A percentile compares a stretch with the other conserved stretches of the same genome.
phyloP scores from a whole-genome alignment of 805 yeast genomes.

The Lipomyces kockii region DNA sequence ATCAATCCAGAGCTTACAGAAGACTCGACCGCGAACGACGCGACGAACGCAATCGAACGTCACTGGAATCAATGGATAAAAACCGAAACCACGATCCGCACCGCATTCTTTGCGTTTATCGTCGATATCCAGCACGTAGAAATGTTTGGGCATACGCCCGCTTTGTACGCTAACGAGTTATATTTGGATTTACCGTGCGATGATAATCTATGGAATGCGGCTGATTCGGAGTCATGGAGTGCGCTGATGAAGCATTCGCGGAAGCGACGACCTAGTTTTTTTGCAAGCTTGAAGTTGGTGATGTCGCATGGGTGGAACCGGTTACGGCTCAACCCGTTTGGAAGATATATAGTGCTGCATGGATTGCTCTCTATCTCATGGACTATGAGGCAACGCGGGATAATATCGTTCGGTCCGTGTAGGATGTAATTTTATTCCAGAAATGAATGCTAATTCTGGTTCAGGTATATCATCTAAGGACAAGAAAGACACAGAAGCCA shows the following conservation, averaged over 20 bases:
- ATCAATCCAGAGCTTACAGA: constrained; percentile 32
- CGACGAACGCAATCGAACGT: constrained; percentile 28
- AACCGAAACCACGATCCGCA: constrained; percentile 51
- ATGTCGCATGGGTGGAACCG: constrained; percentile 35
- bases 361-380: constrained; percentile 47
- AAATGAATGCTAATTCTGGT: not conserved
- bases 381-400: constrained; percentile 44
- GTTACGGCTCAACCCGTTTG: constrained; percentile 41
- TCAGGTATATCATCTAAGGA: constrained; percentile 18
- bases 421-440: not conserved
- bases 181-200: constrained; percentile 53
- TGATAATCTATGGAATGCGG: constrained; percentile 53
- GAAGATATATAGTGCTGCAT: constrained; percentile 47
- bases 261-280: constrained; percentile 14
- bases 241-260: constrained; percentile 14
- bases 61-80: constrained; percentile 55
- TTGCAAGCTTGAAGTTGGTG: constrained; percentile 29
- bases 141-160: constrained; percentile 45
- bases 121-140: constrained; percentile 50
- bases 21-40: constrained; percentile 27
- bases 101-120: constrained; percentile 50
- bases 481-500: constrained; percentile 16
- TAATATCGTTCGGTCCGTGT: constrained; percentile 34
- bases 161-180: constrained; percentile 51
- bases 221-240: constrained; percentile 27